phyloP scores from a whole-genome alignment of 441 rosid species.

The Pelargonium myrrhifolium region DNA sequence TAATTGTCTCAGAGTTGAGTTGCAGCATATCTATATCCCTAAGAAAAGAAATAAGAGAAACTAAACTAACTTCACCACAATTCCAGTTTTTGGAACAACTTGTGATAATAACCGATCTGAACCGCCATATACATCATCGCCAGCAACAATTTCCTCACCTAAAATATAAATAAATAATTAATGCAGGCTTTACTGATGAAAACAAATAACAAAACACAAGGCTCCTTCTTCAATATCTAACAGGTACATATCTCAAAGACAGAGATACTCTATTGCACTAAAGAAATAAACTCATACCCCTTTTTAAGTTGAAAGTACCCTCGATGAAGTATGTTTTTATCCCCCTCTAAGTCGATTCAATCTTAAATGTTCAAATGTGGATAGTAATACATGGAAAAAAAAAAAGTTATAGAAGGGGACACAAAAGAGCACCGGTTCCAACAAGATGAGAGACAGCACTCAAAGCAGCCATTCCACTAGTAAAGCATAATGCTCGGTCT shows the following conservation, averaged over 20 bases:
- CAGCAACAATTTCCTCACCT: conserved; percentile 88
- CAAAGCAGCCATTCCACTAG: conserved; percentile 98
- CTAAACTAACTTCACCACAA: conserved; percentile 64
- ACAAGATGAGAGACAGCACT: conserved; percentile 70
- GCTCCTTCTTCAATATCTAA: too few species aligned
- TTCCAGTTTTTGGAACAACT: conserved; percentile 70
- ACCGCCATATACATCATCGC: conserved; percentile 91
- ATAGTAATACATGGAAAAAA: too few species aligned
- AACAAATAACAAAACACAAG: too few species aligned
- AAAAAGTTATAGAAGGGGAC: neutral
- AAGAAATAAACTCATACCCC: too few species aligned
- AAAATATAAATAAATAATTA: too few species aligned
- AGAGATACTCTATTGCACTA: too few species aligned
- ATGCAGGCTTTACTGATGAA: too few species aligned
- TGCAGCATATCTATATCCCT: conserved; percentile 5
- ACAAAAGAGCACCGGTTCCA: conserved; percentile 46
- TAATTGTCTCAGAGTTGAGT: conserved; percentile 14
- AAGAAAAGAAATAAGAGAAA: conserved; percentile 8
- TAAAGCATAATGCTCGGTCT: conserved; percentile 88
- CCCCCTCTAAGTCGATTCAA: too few species aligned
- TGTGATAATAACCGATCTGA: conserved; percentile 78
- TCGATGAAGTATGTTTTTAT: too few species aligned
- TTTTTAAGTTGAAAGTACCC: too few species aligned
- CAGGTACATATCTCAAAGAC: too few species aligned
- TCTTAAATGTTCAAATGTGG: too few species aligned